These are phyloP conservation scores for Iberis amara DNA, from an alignment of 441 rosid genomes.

Conservation along the genomic window DNA sequence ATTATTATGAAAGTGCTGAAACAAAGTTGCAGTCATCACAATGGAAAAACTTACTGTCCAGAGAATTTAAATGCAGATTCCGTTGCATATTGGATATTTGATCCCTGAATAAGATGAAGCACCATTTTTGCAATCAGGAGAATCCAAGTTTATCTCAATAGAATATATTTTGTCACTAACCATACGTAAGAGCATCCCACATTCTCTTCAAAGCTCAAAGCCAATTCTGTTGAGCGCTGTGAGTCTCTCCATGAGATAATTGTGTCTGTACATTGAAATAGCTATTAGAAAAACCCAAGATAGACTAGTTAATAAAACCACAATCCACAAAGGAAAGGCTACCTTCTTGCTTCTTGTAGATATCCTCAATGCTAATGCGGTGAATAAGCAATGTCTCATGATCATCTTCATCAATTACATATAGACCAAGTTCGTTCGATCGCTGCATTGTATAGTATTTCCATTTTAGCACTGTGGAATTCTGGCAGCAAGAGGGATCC, in stretches of 20 bases:
- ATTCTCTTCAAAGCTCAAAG: constrained; percentile 89
- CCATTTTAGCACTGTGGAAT: not conserved
- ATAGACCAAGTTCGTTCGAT: constrained; percentile 70
- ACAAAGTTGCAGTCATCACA: not conserved
- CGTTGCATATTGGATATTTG: constrained; percentile 64
- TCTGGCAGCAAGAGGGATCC: not conserved
- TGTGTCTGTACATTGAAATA: constrained; percentile 46
- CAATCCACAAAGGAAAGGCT: constrained; percentile 14
- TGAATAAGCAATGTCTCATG: constrained; percentile 73
- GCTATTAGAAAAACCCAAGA: not conserved
- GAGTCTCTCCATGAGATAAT: constrained; percentile 96
- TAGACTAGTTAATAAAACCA: not conserved
- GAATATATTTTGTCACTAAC: constrained; percentile 32
- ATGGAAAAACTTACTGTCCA: constrained; percentile 56
- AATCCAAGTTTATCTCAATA: not conserved
- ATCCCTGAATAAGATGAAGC: constrained; percentile 48
- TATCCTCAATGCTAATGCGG: constrained; percentile 70
- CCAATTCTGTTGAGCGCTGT: constrained; percentile 70
- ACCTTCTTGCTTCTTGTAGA: constrained; percentile 96
- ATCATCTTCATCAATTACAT: constrained; percentile 80
- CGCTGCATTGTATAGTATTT: constrained; percentile 41
- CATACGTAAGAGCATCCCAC: constrained; percentile 85
- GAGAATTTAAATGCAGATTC: constrained; percentile 58
- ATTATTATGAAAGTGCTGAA: not conserved
- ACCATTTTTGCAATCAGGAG: constrained; percentile 17